Conservation (phyloP, 1,284 basidiomycete species). For the Mycocalia duriaeana region DNA sequence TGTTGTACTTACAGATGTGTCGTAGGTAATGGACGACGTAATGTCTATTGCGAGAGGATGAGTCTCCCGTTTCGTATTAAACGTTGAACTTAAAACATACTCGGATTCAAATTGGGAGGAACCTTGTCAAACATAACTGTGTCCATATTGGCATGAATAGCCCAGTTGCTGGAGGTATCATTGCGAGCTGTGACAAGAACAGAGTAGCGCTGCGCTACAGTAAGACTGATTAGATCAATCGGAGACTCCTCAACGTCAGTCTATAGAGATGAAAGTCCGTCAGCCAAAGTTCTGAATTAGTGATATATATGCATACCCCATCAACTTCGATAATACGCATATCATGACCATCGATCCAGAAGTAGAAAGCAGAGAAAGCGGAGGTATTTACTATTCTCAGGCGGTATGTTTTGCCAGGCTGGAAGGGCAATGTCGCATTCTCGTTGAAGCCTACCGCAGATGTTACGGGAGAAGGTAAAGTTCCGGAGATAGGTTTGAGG, state of each 20-base stretch:
- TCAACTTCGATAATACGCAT: conserved; percentile 86
- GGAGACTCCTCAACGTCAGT: conserved; percentile 74
- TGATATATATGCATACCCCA: conserved; percentile 58
- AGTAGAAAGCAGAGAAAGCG: conserved; percentile 71
- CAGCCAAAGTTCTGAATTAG: not conserved
- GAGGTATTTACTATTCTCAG: conserved; percentile 76
- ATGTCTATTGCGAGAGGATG: conserved; percentile 47
- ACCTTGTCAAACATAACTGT: conserved; percentile 81
- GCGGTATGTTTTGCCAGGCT: conserved; percentile 77
- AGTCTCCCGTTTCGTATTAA: no score
- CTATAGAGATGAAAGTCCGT: conserved; percentile 26
- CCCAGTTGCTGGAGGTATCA: conserved; percentile 81
- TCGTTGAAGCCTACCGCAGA: conserved; percentile 76
- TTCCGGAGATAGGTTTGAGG: conserved; percentile 53
- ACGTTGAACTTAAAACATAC: no score
- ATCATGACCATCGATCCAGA: conserved; percentile 89
- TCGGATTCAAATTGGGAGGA: conserved; percentile 68
- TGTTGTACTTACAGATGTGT: conserved; percentile 16
- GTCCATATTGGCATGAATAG: conserved; percentile 85
- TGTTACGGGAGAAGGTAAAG: conserved; percentile 40
- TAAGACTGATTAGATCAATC: conserved; percentile 66
- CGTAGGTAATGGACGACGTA: conserved; percentile 62
- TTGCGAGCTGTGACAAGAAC: conserved; percentile 87
- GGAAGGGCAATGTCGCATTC: conserved; percentile 81
- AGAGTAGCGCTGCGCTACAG: conserved; percentile 92